Conservation (phyloP, 306 rosid genomes). For the Fragaria vesca region DNA sequence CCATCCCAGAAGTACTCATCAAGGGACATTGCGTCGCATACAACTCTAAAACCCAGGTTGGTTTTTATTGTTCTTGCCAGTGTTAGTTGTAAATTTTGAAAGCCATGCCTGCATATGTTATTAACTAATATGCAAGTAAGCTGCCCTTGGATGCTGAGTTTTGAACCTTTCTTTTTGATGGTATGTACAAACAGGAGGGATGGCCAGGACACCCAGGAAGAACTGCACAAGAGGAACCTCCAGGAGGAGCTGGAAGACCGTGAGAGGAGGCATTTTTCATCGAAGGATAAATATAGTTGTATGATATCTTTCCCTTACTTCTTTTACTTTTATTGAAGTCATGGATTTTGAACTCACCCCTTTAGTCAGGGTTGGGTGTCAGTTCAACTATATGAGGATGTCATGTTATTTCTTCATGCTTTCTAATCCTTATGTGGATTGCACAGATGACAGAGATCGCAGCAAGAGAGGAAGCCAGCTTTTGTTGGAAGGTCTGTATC, state of each 20-base stretch:
- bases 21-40: conserved; percentile 85
- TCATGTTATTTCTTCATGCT: not conserved
- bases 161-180: not conserved
- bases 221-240: conserved; percentile 78
- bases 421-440: conserved; percentile 24
- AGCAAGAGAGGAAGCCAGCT: conserved; percentile 72
- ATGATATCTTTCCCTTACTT: not conserved
- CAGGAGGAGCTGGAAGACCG: conserved; percentile 89
- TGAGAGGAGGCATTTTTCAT: conserved; percentile 86
- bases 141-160: not conserved
- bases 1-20: conserved; percentile 96
- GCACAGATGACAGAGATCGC: conserved; percentile 87
- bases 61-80: not conserved
- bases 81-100: not conserved
- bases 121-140: not conserved
- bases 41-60: conserved; percentile 78
- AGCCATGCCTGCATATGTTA: not conserved
- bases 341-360: not conserved
- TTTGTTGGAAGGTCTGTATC: conserved; percentile 66
- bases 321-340: not conserved
- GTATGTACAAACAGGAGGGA: conserved; percentile 53
- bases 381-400: not conserved
- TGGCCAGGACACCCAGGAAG: conserved; percentile 89
- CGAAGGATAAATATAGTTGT: conserved; percentile 81
- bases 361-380: not conserved